These are phyloP conservation scores for Abrus precatorius DNA, from an alignment of 306 rosid species.

Conservation along the genomic window DNA sequence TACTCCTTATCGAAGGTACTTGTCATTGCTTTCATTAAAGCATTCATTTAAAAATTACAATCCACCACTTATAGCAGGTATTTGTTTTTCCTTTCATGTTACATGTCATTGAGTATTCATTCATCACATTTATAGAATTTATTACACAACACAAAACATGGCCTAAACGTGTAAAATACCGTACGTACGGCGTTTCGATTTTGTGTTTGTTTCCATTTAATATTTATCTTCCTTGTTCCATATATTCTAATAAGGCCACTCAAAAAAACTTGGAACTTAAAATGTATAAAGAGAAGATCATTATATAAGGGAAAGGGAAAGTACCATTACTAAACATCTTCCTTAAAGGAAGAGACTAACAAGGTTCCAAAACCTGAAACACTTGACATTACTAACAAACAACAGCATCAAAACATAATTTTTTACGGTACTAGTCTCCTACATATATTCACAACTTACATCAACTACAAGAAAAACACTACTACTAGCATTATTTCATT, in stretches of 20 bases:
- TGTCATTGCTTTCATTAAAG: too few species aligned
- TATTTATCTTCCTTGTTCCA: neutral
- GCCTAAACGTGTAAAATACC: neutral
- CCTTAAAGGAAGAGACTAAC: neutral
- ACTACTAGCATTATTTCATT: too few species aligned
- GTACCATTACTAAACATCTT: neutral
- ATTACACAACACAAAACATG: neutral
- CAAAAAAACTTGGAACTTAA: slow-evolving; percentile 18
- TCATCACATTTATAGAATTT: neutral
- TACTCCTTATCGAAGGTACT: neutral
- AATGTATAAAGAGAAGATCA: neutral
- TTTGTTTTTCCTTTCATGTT: neutral
- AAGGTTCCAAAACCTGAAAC: neutral
- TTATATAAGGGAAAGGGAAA: neutral
- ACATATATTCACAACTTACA: neutral
- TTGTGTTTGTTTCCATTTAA: neutral
- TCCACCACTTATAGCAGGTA: neutral
- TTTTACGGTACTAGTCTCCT: neutral
- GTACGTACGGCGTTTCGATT: neutral
- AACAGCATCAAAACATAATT: neutral
- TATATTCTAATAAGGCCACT: neutral
- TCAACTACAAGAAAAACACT: too few species aligned
- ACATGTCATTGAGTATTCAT: neutral
- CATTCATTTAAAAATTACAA: neutral
- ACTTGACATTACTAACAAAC: neutral